Base-by-base conservation (phyloP, 2,329 filamentous ascomycete genomes). In the Erysiphe pulchra region DNA sequence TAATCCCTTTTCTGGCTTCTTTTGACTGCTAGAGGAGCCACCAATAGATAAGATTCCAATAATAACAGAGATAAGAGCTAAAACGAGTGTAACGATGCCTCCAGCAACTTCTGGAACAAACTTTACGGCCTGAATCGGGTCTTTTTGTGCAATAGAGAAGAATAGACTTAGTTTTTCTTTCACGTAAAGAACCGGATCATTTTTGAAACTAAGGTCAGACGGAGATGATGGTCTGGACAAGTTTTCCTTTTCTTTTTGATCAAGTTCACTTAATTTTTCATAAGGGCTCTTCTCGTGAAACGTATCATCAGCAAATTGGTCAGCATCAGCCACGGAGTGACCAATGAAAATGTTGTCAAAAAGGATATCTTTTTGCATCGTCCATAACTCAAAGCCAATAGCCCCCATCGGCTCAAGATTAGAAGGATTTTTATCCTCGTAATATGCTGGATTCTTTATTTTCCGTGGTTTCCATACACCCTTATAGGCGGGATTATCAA, bases 301-400 rank as follows among this genome's bases (percentile, higher is more conserved):
- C 46, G 84, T 83, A 72, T 93, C 83, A 52, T 80, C 71, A 56
- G 84, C 80, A 59, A 98, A 70, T 67, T 86, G 80, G 63, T 80
- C 76, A 50, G 90, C 90, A 55, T 98, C 90, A 60, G 84, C 84
- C 55, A 90, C 63, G 17, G 87, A 95, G 76, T 98, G 90, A 52
- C 90, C 90, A 62, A 98, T 85, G 75, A 95, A 98, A 71, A 98
- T 92, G 77, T 98, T 98, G 75, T 95, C 84, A 58, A 98, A 95
- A 58, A 94, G 79, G 56, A 98, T 95, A 61, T 94, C 81, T 63
- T 77, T 92, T 68, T 94, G 87, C 90, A 98, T 98, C 58, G 90
- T 95, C 90, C 90, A 98, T 67, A 98, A 87, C 66, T 98, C 90
- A 59, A 95, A 95, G 57, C 90, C 77, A 71, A 86, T 80, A 68